Evolutionary conservation across 78 protist genomes (phyloP).

Genomic region (Mastigamoeba balamuthi): DNA sequence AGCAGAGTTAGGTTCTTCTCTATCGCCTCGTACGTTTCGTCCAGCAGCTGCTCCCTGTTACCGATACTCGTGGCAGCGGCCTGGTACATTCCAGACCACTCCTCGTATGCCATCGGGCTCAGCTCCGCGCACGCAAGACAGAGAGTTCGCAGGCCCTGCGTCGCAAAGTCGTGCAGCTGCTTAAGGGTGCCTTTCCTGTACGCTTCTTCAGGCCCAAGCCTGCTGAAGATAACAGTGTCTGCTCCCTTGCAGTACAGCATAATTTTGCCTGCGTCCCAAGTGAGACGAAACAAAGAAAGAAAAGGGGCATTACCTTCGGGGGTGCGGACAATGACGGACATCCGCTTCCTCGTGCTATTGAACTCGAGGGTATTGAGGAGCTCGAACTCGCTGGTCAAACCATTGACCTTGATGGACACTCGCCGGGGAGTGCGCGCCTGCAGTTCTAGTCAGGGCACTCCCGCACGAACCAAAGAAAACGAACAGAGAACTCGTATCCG

Average conservation of each 20-base stretch:
- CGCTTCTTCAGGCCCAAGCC: constrained; percentile 12
- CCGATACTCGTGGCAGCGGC: constrained; percentile 3
- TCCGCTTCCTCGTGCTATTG: neutral
- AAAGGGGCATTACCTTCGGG: neutral
- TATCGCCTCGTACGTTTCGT: constrained; percentile 5
- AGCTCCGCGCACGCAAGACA: constrained; percentile 45
- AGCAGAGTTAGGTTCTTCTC: constrained; percentile 43
- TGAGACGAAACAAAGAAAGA: neutral
- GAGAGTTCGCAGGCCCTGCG: constrained; percentile 72
- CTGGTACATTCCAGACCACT: constrained; percentile 19
- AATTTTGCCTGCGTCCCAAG: neutral
- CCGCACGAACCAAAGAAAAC: constrained; percentile 24
- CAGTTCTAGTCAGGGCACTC: constrained; percentile 27
- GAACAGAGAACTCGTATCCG: constrained; percentile 35
- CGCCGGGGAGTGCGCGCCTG: constrained; percentile 19
- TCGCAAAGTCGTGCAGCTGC: constrained; percentile 29
- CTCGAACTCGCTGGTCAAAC: constrained; percentile 6
- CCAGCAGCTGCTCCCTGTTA: constrained; percentile 13
- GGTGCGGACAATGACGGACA: neutral
- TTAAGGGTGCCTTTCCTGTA: too few species aligned
- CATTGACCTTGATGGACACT: constrained; percentile 35
- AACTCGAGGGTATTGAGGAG: neutral
- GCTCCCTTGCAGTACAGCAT: constrained; percentile 75
- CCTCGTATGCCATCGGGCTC: neutral
- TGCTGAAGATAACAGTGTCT: constrained; percentile 43